Evolutionary conservation across 129 eudicot genomes (phyloP).

Genomic region (Escallonia rubra): DNA sequence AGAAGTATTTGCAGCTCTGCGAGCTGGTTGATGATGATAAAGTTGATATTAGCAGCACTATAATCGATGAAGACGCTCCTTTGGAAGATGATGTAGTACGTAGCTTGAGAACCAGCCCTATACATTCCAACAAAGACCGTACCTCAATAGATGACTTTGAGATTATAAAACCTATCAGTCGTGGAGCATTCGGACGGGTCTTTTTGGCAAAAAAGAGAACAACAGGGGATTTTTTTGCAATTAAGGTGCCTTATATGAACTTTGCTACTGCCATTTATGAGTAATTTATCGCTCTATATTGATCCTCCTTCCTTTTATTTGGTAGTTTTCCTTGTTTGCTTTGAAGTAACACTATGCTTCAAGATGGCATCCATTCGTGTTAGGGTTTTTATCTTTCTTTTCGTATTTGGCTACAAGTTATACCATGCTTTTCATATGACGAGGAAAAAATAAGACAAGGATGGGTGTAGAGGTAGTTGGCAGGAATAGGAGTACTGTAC

Average conservation of each 20-base stretch:
- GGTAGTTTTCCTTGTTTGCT: no score
- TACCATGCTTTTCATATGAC: no score
- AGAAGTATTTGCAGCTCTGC: conserved; percentile 85
- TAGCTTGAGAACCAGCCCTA: conserved; percentile 85
- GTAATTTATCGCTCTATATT: no score
- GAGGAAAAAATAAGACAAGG: no score
- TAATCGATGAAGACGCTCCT: conserved; percentile 95
- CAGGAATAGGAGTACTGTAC: no score
- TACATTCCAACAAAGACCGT: conserved; percentile 80
- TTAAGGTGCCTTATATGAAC: conserved; percentile 51
- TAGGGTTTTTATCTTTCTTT: no score
- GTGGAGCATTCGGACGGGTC: conserved; percentile 96
- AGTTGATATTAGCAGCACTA: conserved; percentile 67
- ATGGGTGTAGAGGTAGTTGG: no score
- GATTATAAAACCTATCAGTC: conserved; percentile 93
- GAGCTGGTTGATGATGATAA: conserved; percentile 89
- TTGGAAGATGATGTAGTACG: conserved; percentile 91
- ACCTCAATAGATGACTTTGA: conserved; percentile 95
- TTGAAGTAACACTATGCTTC: no score
- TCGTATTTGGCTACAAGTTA: no score
- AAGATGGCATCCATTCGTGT: no score
- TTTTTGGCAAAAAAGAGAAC: conserved; percentile 93
- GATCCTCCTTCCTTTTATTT: no score
- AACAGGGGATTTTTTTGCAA: conserved; percentile 93
- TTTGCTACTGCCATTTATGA: background rate